Evolutionary conservation across 306 rosid species (phyloP), one percentile per base, ranked within the genome.

Genomic region (Dalbergia oliveri): DNA sequence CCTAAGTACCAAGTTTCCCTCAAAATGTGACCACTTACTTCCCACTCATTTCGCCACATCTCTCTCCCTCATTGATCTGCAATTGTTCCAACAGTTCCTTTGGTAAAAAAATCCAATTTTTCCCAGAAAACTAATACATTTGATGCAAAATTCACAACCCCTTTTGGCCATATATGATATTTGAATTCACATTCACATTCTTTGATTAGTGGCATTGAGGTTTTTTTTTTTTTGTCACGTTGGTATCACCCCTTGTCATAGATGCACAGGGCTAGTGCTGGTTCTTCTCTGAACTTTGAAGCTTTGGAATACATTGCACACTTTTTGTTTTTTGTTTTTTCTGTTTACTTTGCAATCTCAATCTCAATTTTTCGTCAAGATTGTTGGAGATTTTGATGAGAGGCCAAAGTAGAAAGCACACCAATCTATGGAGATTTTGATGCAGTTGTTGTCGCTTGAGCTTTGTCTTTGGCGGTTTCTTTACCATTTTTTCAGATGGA

Each of bases 401-500:
- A 88, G 84, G 85, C 74, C 88, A 23, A 76, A 85, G 72, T 68
- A 78, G 85, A 81, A 76, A 89, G 65, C 86, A 69, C 62, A 88
- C 44, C 89, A 73, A 81, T 87, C 94, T 80, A 94, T 89, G 97
- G 91, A 92, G 97, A 89, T 85, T 79, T 84, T 84, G 86, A 91
- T 86, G 91, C 90, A 86, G 57, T 83, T 86, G 57, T 69, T 86
- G 88, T 79, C 86, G 83, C 85, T 87, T 75, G 85, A 87, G 83
- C 86, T 88, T 83, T 70, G 83, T 82, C 73, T 75, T 81, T 31
- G 73, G 74, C 66, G 75, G 82, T 83, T 86, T 86, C 85, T 81
- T 81, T 77, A 60, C 85, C 66, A 59, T 9, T 83, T 43, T 90
- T 74, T 88, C 96, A 92, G 90, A 94, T 92, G 98, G 97, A 91